Evolutionary conservation across 129 eudicot species (phyloP).

Genomic region (Ambrosia artemisiifolia): DNA sequence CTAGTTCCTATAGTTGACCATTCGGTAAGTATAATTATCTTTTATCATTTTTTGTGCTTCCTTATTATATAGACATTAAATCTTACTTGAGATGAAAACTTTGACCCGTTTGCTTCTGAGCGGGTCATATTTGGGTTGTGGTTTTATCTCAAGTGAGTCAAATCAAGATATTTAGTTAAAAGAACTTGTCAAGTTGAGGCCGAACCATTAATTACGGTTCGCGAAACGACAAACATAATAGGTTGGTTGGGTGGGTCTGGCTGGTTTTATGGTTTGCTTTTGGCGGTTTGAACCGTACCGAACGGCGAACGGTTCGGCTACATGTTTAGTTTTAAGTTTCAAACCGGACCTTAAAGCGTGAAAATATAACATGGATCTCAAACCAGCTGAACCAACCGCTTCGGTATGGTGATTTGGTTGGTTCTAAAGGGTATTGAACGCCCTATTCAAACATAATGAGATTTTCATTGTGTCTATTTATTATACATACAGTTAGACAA

Average conservation of each 20-base stretch:
- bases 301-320: no score
- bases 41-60: neutral
- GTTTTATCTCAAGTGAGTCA: neutral
- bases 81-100: neutral
- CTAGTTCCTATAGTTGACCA: conserved; percentile 84
- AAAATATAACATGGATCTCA: no score
- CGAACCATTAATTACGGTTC: no score
- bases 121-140: neutral
- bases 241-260: no score
- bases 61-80: neutral
- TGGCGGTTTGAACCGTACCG: no score
- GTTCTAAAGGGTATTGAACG: no score
- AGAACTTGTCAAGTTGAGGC: neutral
- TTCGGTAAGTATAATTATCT: conserved; percentile 48
- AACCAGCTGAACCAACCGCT: no score
- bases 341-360: no score
- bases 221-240: no score
- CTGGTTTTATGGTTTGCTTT: no score
- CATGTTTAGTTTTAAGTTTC: no score
- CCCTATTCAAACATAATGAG: neutral
- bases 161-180: neutral
- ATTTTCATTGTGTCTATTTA: neutral
- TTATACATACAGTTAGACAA: neutral
- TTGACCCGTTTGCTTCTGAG: neutral
- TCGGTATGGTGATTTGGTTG: no score